These are phyloP conservation scores for Fusarium coicis DNA, from an alignment of 2,329 filamentous ascomycete species.

Conservation along the genomic window DNA sequence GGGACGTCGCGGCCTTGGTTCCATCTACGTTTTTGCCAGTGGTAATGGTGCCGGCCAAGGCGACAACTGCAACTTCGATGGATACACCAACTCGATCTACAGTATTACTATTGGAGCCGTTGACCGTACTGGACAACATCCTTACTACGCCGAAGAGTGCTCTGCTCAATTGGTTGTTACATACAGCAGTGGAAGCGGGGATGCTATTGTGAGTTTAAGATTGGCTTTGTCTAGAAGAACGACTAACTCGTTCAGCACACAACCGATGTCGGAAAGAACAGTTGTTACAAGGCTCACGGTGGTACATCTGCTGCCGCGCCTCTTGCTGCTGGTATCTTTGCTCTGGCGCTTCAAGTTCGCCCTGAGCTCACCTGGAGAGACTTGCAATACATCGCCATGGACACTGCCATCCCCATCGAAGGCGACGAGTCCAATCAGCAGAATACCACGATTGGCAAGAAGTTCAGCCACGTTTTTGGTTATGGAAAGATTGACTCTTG, in stretches of 20 bases:
- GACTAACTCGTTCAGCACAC: slow-evolving; percentile 70
- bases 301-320: slow-evolving; percentile 96
- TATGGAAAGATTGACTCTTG: slow-evolving; percentile 96
- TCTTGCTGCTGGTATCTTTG: slow-evolving; percentile 90
- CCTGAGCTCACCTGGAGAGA: slow-evolving; percentile 94
- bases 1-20: slow-evolving; percentile 83
- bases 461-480: slow-evolving; percentile 94
- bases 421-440: slow-evolving; percentile 79
- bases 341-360: slow-evolving; percentile 84
- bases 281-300: slow-evolving; percentile 84
- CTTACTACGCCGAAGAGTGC: slow-evolving; percentile 96
- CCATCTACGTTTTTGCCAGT: slow-evolving; percentile 93
- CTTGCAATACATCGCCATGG: slow-evolving; percentile 88
- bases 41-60: slow-evolving; percentile 89
- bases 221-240: neutral
- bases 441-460: slow-evolving; percentile 80
- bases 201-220: slow-evolving; percentile 74
- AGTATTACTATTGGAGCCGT: slow-evolving; percentile 96
- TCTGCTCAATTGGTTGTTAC: slow-evolving; percentile 96
- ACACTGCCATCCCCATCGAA: slow-evolving; percentile 85
- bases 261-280: slow-evolving; percentile 87
- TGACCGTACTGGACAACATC: slow-evolving; percentile 86
- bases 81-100: slow-evolving; percentile 99
- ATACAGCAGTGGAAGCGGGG: slow-evolving; percentile 90
- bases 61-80: slow-evolving; percentile 99